Evolutionary conservation across 116 monocot species (phyloP), one percentile per base, ranked within the genome.

Genomic region (Trichopus zeylanicus): DNA sequence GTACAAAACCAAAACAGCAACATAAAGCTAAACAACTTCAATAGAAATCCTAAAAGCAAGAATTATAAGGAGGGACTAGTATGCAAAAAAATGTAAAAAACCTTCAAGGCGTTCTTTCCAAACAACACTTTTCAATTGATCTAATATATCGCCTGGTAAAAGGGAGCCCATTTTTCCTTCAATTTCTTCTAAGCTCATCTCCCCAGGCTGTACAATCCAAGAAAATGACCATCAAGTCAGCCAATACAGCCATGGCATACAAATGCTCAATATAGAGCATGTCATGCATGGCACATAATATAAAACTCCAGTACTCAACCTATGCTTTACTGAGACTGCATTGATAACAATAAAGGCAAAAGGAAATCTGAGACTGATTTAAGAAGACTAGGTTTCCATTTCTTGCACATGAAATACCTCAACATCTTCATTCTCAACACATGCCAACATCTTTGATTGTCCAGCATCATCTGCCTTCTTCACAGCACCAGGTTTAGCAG

Each of bases 51-150:
- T n/a, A n/a, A n/a, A n/a, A n/a, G n/a, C n/a, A n/a, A n/a, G n/a
- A n/a, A n/a, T n/a, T 15, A 16, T 21, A 20, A 49, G n/a, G n/a
- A 49, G 21, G 7, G 20, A n/a, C 23, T 49, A 22, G 8, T 49
- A 24, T n/a, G 22, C 19, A 49, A 49, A 49, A 6, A 22, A 49
- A 19, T 22, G 15, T 10, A 31, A 11, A 32, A 37, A 65, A 99
- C 92, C 99, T 99, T 99, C 99, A 55, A 99, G 81, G n/a, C 99
- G 85, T 57, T 99, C 99, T 70, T 92, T 99, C 99, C 92, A 99
- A 69, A 99, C 78, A 60, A 75, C 70, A 66, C 99, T 99, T 72
- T 99, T 99, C 32, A 99, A 55, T 33, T 85, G 91, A 38, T 78
- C 71, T 63, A 98, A 75, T 26, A 67, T 85, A 31, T 98, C 88